Evolutionary conservation across 2,329 filamentous ascomycete genomes (phyloP).

Genomic region (Cladobotryum protrusum): DNA sequence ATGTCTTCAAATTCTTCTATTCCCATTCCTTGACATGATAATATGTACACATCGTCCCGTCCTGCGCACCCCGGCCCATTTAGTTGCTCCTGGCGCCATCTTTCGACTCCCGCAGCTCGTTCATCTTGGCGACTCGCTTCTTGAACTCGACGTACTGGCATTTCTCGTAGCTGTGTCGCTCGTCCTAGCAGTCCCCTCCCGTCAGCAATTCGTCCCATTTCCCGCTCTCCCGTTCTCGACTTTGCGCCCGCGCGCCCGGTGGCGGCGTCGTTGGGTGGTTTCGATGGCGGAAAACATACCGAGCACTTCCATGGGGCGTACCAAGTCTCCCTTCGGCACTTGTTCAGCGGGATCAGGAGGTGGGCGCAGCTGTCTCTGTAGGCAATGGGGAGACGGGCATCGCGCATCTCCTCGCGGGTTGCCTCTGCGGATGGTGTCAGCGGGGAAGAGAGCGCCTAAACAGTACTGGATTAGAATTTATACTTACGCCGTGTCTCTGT

Average conservation of each 20-base stretch:
- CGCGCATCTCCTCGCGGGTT: conserved; percentile 88
- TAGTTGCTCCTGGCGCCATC: conserved; percentile 80
- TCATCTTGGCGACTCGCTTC: conserved; percentile 97
- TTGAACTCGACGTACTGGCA: conserved; percentile 99
- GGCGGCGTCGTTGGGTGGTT: no score
- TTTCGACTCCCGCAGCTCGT: conserved; percentile 85
- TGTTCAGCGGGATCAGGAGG: conserved; percentile 91
- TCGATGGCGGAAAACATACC: conserved; percentile 49
- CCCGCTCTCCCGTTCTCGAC: background rate
- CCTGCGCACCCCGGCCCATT: conserved; percentile 11
- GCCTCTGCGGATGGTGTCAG: conserved; percentile 47
- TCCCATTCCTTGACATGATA: conserved; percentile 5
- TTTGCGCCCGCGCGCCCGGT: background rate
- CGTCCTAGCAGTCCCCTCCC: conserved; percentile 54
- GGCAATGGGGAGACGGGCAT: conserved; percentile 76
- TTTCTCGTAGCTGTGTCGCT: conserved; percentile 97
- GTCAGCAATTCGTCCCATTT: conserved; percentile 5
- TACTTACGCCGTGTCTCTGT: conserved; percentile 30
- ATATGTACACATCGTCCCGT: conserved; percentile 11
- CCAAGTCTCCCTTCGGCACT: conserved; percentile 84
- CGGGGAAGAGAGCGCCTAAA: background rate
- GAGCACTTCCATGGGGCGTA: conserved; percentile 98
- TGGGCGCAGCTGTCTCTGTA: conserved; percentile 96
- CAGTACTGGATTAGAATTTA: accelerated
- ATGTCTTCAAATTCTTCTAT: conserved; percentile 2